phyloP scores from a whole-genome alignment of 1,284 basidiomycete genomes.

The Microbotryum lychnidis-dioicae region DNA sequence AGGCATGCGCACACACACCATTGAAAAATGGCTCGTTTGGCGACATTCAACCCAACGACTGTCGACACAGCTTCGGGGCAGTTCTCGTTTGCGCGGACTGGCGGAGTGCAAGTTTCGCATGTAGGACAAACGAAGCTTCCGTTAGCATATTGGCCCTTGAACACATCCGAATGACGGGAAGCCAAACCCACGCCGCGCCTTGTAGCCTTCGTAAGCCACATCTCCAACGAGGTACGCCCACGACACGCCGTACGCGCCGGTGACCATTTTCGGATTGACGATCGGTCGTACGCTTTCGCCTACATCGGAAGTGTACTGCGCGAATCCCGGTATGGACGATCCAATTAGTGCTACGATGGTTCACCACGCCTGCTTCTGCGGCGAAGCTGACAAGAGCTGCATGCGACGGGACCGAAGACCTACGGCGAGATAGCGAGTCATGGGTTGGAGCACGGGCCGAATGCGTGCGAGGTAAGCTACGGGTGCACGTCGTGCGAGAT shows the following conservation, averaged over 20 bases:
- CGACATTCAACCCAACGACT: conserved; percentile 5
- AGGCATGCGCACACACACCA: no score
- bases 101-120: no score
- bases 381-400: not conserved
- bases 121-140: no score
- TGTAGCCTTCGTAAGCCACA: conserved; percentile 85
- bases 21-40: conserved; percentile 54
- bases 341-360: not conserved
- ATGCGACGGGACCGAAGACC: conserved; percentile 7
- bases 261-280: conserved; percentile 67
- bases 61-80: not conserved
- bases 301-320: conserved; percentile 65
- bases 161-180: conserved; percentile 63
- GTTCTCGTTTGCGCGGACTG: conserved; percentile 1
- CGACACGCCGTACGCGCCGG: conserved; percentile 56
- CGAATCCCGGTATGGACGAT: not conserved
- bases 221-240: conserved; percentile 54
- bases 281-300: conserved; percentile 89
- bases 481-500: conserved; percentile 5
- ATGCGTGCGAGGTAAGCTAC: conserved; percentile 15
- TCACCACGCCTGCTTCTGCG: not conserved
- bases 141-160: conserved; percentile 49
- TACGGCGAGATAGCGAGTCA: conserved; percentile 26
- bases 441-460: conserved; percentile 25
- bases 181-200: conserved; percentile 66